Evolutionary conservation across 495 filamentous ascomycete genomes (phyloP).

Genomic region (Pyrenopolyporus hunteri): DNA sequence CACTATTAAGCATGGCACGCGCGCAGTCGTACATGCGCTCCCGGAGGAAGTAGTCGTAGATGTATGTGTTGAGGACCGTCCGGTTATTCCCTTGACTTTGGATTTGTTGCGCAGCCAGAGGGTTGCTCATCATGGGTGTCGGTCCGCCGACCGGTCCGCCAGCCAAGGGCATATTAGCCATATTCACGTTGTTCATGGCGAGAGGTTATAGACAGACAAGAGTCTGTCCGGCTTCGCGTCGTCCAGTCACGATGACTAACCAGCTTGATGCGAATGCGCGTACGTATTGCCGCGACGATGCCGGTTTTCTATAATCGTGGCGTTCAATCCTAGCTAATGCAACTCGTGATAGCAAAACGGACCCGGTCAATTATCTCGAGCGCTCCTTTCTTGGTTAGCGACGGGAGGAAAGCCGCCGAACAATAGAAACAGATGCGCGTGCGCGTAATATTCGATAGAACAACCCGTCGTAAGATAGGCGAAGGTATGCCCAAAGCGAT

Average conservation of each 20-base stretch:
- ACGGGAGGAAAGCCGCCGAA: slow-evolving; percentile 10
- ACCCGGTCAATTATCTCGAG: slow-evolving; percentile 1
- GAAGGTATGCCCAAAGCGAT: no score
- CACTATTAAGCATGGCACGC: slow-evolving; percentile 69
- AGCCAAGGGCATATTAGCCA: slow-evolving; percentile 67
- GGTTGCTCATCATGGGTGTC: slow-evolving; percentile 77
- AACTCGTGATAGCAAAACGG: not conserved
- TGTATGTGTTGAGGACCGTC: slow-evolving; percentile 82
- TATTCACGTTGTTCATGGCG: slow-evolving; percentile 76
- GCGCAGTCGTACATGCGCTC: slow-evolving; percentile 82
- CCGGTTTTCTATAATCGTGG: slow-evolving; percentile 3
- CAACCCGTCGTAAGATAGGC: no score
- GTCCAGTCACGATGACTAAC: slow-evolving; percentile 30
- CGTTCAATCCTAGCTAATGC: not conserved
- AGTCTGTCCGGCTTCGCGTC: slow-evolving; percentile 34
- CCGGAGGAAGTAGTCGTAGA: slow-evolving; percentile 94
- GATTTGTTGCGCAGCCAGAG: slow-evolving; percentile 47
- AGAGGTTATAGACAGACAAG: slow-evolving; percentile 32
- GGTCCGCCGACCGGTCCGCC: slow-evolving; percentile 67
- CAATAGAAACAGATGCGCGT: slow-evolving; percentile 16
- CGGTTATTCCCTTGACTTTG: slow-evolving; percentile 50
- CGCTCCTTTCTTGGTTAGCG: slow-evolving; percentile 34
- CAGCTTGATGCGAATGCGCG: slow-evolving; percentile 11
- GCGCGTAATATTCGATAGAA: slow-evolving; percentile 18
- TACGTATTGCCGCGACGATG: slow-evolving; percentile 28